Base-by-base conservation (phyloP, 768 basidiomycete genomes). In the Mycena epipterygia region DNA sequence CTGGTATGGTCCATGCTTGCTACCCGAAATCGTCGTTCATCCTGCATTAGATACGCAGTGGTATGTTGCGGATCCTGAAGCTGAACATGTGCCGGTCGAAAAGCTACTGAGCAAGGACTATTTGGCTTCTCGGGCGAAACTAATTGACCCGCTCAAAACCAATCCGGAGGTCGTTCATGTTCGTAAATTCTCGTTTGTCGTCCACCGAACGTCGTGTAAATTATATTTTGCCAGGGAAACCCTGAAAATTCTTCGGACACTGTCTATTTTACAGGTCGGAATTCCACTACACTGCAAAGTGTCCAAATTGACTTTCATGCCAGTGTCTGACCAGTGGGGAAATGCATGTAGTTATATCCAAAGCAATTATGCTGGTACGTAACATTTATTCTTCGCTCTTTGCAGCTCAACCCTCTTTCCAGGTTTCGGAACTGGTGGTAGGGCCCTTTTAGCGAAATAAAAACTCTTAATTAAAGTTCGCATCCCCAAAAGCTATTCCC, bases 401-500 rank as follows among this genome's bases (percentile, higher is more conserved):
- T 59, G 25, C n/a, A 23, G 21, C 11, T 35, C 32, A 32, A 42
- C 29, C n/a, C 29, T 27, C 39, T 58, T 62, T 59, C 27, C 71
- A 92, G 93, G 95, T 3, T 99, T 98, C 76, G 98, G 98, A 23
- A 97, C 96, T 25, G 94, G 88, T 76, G 93, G 94, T 93, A 78
- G 63, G 48, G 23, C 19, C 21, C 21, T 55, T 12, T 35, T 51
- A 39, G n/a, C n/a, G n/a, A n/a, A n/a, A n/a, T 51, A 3, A 25
- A 51, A 51, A 17, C 27, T 27, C 1, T 16, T 46, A 41, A 51
- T 19, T 59, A 35, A 16, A 7, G 48, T 17, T 25, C 59, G 35
- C 49, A 51, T 21, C 49, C n/a, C 13, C 60, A 23, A 74, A 76
- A 89, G 97, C 97, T 35, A 85, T 99, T 42, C 98, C 98, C 0